A percentile compares a stretch with the other conserved stretches of the same genome.
Conservation (phyloP, 176 grass and related monocot genomes). For the Puya raimondii region DNA sequence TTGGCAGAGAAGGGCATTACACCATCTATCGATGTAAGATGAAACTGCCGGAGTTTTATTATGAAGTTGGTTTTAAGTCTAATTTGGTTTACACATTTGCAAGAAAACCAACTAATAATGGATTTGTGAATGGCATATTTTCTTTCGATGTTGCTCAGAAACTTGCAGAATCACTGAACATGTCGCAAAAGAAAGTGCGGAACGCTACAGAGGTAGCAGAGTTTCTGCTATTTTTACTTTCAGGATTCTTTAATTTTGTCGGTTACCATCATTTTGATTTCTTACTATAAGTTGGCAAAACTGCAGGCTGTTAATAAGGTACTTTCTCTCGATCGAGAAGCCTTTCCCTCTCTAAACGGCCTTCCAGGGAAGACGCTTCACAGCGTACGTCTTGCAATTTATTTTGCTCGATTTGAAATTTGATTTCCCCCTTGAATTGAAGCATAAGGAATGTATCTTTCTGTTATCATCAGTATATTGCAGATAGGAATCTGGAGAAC, state of each 20-base stretch:
- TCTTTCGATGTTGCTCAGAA: conserved; percentile 47
- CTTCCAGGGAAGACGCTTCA: conserved; percentile 73
- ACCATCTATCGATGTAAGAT: conserved; percentile 65
- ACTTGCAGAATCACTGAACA: conserved; percentile 62
- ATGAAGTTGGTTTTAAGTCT: background rate
- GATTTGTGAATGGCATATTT: background rate
- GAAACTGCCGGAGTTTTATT: background rate
- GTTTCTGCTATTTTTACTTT: background rate
- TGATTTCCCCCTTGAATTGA: background rate
- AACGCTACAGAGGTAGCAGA: conserved; percentile 57
- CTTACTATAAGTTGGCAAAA: conserved; percentile 22
- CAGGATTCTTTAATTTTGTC: conserved; percentile 6
- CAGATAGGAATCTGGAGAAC: conserved; percentile 70
- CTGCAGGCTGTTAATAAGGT: conserved; percentile 68
- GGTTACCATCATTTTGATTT: conserved; percentile 11
- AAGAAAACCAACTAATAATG: background rate
- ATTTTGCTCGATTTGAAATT: conserved; percentile 4
- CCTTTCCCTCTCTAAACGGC: conserved; percentile 64
- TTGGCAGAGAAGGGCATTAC: conserved; percentile 77
- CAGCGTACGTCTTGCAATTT: conserved; percentile 39
- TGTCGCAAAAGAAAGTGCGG: conserved; percentile 69
- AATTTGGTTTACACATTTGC: background rate
- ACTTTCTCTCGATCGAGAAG: conserved; percentile 82
- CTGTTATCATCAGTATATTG: conserved; percentile 48
- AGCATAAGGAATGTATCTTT: background rate